These are phyloP conservation scores for Endoconidiophora laricicola DNA, from an alignment of 2,329 filamentous ascomycete species.

Conservation along the genomic window DNA sequence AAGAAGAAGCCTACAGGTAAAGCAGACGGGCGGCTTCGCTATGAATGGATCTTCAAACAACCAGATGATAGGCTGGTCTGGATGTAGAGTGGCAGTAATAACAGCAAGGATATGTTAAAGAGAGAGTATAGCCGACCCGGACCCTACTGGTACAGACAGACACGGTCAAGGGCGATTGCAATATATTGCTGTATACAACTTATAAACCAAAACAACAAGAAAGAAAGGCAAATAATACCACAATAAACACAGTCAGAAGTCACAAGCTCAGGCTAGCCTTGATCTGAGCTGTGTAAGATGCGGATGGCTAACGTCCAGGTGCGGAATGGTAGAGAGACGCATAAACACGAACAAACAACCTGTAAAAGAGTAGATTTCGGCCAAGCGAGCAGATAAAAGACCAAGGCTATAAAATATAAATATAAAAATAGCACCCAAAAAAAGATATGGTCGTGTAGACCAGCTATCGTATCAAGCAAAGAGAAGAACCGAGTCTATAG, in stretches of 20 bases:
- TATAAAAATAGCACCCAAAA: too few relatives aligned
- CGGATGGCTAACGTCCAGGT: not conserved
- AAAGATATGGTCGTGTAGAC: too few relatives aligned
- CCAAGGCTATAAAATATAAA: not conserved
- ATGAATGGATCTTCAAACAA: not conserved
- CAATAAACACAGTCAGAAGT: too few relatives aligned
- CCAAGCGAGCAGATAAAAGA: not conserved
- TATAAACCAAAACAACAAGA: too few relatives aligned
- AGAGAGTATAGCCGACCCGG: too few relatives aligned
- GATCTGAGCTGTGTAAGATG: not conserved
- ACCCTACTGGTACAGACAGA: too few relatives aligned
- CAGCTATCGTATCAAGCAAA: too few relatives aligned
- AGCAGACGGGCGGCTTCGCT: not conserved
- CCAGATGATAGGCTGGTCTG: not conserved
- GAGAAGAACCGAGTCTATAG: too few relatives aligned
- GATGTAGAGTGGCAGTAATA: conserved; percentile 4
- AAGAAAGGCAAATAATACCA: too few relatives aligned
- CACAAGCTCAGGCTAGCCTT: too few relatives aligned
- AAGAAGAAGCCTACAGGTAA: not conserved
- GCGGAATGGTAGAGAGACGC: not conserved
- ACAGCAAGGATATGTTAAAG: not conserved
- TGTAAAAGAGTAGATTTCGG: not conserved
- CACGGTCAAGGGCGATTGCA: too few relatives aligned
- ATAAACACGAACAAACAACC: not conserved
- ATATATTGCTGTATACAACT: too few relatives aligned